Percentiles rank a stretch among this genome's conserved stretches.
phyloP scores from a whole-genome alignment of 1,139 yeast species.

The Blastobotrys petasosporus region DNA sequence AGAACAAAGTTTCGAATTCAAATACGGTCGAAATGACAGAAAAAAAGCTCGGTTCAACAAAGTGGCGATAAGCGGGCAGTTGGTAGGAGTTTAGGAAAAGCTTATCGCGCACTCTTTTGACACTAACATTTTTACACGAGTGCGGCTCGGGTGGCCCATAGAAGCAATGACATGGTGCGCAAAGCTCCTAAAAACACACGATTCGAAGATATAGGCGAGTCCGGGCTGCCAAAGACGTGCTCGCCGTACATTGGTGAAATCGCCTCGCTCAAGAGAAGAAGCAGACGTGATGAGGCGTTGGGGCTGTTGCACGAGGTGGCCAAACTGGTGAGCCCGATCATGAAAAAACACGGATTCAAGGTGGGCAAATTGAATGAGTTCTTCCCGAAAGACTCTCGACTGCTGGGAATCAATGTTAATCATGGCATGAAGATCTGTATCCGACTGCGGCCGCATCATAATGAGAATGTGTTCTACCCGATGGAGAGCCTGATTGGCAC shows the following conservation, averaged over 20 bases:
- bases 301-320: conserved; percentile 30
- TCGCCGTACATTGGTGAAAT: conserved; percentile 17
- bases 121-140: neutral
- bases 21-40: too few relatives aligned
- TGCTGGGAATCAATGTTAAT: conserved; percentile 84
- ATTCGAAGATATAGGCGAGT: too few relatives aligned
- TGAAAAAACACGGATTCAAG: conserved; percentile 58
- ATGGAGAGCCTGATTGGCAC: conserved; percentile 70
- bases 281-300: conserved; percentile 29
- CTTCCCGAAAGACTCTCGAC: conserved; percentile 61
- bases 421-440: conserved; percentile 70
- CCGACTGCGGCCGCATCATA: conserved; percentile 52
- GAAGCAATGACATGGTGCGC: neutral
- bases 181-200: neutral
- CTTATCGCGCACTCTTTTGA: neutral
- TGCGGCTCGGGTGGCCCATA: neutral
- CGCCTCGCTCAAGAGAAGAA: conserved; percentile 27
- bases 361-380: conserved; percentile 75
- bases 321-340: conserved; percentile 49
- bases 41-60: too few relatives aligned
- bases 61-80: too few relatives aligned
- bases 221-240: conserved; percentile 4
- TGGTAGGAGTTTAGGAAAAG: neutral
- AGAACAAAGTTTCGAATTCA: too few relatives aligned
- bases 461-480: conserved; percentile 55